Evolutionary conservation across 192 early-diverging fungal species (phyloP), one percentile per base, ranked within the genome.

Genomic region (Piromyces sp.): DNA sequence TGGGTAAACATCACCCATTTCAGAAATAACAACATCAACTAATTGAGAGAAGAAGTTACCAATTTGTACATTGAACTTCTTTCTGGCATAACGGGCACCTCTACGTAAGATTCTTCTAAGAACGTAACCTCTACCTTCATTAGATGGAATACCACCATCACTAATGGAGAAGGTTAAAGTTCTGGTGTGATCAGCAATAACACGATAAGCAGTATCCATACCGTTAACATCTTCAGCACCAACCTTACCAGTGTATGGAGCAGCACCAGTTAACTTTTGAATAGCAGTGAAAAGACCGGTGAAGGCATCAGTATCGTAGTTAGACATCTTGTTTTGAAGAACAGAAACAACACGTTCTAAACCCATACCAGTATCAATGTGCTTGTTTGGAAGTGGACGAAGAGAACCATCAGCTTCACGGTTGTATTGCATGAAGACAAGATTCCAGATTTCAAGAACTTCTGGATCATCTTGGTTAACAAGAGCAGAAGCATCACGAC

Each of bases 361-460:
- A 33, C 97, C 97, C 93, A 98, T 92, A 15, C 97, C 97, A 29
- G 97, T 99, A 88, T 99, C 97, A 83, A 99, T 95, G 87, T 98
- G 95, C 88, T 97, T 95, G 87, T 92, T 96, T 37, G 97, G 97
- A 42, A 99, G 90, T 30, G 92, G 88, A 81, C 94, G 93, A 36
- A 99, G 90, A 17, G 87, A 90, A 36, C 95, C 92, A 86, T 96
- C 95, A 16, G 92, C 85, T 85, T 98, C 96, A 83, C 97, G 95
- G 91, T 99, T 97, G 91, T 95, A 99, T 86, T 98, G 93, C 91
- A 99, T 99, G 81, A 99, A 99, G 83, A 99, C 97, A 26, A 99
- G 86, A 87, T 99, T 99, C 97, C 97, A 99, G 86, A 99, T 96
- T 88, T 99, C 97, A 42, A 99, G 87, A 17, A 99, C 96, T 83